These are phyloP conservation scores for Colletotrichum endophyticum DNA, from an alignment of 2,329 filamentous ascomycete genomes.

Conservation along the genomic window DNA sequence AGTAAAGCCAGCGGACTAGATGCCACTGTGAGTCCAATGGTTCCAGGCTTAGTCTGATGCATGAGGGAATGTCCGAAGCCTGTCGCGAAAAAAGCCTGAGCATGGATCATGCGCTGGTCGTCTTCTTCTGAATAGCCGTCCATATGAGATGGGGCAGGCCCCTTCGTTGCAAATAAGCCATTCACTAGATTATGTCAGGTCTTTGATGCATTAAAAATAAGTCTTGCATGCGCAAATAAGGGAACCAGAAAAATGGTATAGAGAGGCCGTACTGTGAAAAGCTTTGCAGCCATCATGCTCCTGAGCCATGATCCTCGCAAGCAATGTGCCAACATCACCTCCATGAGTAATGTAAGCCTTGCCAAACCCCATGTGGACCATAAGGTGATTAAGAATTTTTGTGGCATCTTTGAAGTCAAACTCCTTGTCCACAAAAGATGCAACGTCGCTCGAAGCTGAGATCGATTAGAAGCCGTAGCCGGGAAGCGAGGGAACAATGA, in stretches of 20 bases:
- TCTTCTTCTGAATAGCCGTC: not conserved
- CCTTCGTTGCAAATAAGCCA: not conserved
- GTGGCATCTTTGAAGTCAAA: not conserved
- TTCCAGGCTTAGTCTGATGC: not conserved
- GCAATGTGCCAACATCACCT: not conserved
- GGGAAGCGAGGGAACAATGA: not conserved
- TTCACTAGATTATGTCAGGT: not conserved
- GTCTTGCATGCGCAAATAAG: not conserved
- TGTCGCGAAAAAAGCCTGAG: not conserved
- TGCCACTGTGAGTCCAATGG: not conserved
- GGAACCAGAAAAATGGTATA: fast-evolving
- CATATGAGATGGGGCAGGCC: not conserved
- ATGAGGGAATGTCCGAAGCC: not conserved
- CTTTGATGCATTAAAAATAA: not conserved
- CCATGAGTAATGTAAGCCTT: not conserved
- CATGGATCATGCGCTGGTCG: not conserved
- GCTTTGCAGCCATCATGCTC: not conserved
- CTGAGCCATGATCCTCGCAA: not conserved
- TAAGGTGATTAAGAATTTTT: not conserved
- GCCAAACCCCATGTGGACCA: not conserved
- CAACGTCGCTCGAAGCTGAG: not conserved
- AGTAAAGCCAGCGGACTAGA: not conserved
- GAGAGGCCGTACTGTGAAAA: slow-evolving; percentile 20
- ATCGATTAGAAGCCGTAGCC: not conserved
- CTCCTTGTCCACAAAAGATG: not conserved